Evolutionary conservation across 2,329 filamentous ascomycete species (phyloP).

Genomic region (Boeremia exigua): DNA sequence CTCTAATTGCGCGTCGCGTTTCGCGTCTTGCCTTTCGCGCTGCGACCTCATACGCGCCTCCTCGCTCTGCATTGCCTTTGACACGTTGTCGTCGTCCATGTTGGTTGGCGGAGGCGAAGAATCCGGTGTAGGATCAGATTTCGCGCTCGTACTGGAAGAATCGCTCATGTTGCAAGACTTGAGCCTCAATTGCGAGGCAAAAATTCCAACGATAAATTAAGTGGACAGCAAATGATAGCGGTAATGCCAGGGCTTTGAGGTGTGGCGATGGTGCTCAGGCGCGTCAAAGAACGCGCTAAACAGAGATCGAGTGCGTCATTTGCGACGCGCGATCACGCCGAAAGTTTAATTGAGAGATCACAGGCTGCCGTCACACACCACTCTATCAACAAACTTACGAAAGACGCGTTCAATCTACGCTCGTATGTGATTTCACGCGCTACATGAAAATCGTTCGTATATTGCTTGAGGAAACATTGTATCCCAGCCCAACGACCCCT

Average conservation of each 20-base stretch:
- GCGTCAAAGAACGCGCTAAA: conserved; percentile 33
- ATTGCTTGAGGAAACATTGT: no score
- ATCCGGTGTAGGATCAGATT: conserved; percentile 40
- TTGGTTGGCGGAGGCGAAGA: conserved; percentile 42
- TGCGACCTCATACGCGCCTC: conserved; percentile 53
- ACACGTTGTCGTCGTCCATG: conserved; percentile 40
- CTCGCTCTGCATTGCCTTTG: conserved; percentile 53
- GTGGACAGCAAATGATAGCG: not conserved
- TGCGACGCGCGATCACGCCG: conserved; percentile 37
- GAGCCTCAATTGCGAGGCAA: not conserved
- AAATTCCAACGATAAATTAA: not conserved
- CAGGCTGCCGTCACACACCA: not conserved
- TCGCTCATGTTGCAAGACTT: conserved; percentile 26
- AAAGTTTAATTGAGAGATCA: conserved; percentile 15
- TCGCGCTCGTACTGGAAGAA: conserved; percentile 29
- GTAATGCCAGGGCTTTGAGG: conserved; percentile 3
- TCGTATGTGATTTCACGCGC: no score
- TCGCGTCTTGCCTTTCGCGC: conserved; percentile 53
- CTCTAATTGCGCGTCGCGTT: conserved; percentile 52
- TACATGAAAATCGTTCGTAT: no score
- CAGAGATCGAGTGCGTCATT: conserved; percentile 31
- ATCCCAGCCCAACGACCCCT: no score
- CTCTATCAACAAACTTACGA: no score
- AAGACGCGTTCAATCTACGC: no score
- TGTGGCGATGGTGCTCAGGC: conserved; percentile 18